A percentile compares a stretch with the other conserved stretches of the same genome.
phyloP scores from a whole-genome alignment of 225 moss, liverwort and hornwort genomes.

The Antitrichia curtipendula region DNA sequence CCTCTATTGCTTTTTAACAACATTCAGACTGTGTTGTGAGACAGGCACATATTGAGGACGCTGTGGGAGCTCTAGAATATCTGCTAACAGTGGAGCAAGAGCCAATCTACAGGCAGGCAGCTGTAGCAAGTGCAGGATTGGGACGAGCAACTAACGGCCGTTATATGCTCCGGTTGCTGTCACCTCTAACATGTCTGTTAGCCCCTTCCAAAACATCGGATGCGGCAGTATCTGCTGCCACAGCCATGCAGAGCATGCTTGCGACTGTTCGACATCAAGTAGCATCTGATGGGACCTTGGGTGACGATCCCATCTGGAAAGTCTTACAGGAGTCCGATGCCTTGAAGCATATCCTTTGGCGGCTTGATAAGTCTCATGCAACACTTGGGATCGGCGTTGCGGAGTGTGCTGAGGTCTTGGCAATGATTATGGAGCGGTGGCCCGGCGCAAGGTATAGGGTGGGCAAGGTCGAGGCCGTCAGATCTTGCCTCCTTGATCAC shows the following conservation, averaged over 20 bases:
- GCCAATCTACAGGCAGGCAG: constrained; percentile 54
- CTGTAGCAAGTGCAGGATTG: constrained; percentile 27
- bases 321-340: constrained; percentile 39
- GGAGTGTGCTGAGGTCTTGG: constrained; percentile 33
- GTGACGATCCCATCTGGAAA: constrained; percentile 54
- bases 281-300: not conserved
- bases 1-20: not conserved
- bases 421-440: constrained; percentile 66
- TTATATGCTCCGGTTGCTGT: constrained; percentile 50
- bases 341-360: constrained; percentile 27
- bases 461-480: constrained; percentile 26
- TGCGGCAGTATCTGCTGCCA: constrained; percentile 41
- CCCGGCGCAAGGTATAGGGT: constrained; percentile 44
- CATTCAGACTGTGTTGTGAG: not conserved
- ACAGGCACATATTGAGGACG: constrained; percentile 53
- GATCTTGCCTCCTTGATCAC: constrained; percentile 27
- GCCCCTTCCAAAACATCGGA: constrained; percentile 30
- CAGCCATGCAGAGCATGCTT: constrained; percentile 50
- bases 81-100: constrained; percentile 59
- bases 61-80: constrained; percentile 57
- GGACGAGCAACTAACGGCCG: constrained; percentile 32
- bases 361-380: constrained; percentile 17
- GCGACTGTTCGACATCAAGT: constrained; percentile 27
- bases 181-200: constrained; percentile 45
- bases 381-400: constrained; percentile 1